These are phyloP conservation scores for Penicillium macrosclerotiorum DNA, from an alignment of 495 filamentous ascomycete genomes.

Conservation along the genomic window DNA sequence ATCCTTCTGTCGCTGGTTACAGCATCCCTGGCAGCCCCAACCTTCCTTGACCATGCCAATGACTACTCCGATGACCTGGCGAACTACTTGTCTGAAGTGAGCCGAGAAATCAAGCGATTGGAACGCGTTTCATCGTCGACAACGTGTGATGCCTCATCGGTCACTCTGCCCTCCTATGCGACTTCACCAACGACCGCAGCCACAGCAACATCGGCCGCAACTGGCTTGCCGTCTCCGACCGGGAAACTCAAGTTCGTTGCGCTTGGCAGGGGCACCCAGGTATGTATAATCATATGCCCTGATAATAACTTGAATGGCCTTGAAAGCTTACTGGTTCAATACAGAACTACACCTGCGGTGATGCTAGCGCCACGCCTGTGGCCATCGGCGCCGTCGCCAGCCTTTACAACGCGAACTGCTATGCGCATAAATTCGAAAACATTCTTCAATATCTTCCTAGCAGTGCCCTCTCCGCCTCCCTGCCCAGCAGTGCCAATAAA, in stretches of 20 bases:
- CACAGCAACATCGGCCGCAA: too few relatives aligned
- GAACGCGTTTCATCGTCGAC: slow-evolving; percentile 13
- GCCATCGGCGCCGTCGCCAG: slow-evolving; percentile 74
- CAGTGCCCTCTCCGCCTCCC: too few relatives aligned
- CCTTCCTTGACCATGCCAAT: slow-evolving; percentile 35
- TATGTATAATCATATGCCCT: slow-evolving; percentile 19
- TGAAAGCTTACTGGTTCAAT: background rate
- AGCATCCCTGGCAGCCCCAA: slow-evolving; percentile 35
- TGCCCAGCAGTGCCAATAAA: slow-evolving; percentile 40
- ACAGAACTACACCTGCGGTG: slow-evolving; percentile 87
- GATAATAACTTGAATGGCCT: background rate
- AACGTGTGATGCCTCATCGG: slow-evolving; percentile 39
- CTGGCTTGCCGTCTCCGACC: slow-evolving; percentile 54
- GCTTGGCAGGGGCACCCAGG: slow-evolving; percentile 76
- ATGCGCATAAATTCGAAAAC: slow-evolving; percentile 63
- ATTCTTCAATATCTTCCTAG: too few relatives aligned
- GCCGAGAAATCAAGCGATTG: slow-evolving; percentile 31
- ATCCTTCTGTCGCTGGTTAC: slow-evolving; percentile 32
- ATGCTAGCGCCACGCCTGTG: slow-evolving; percentile 51
- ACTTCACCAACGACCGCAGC: too few relatives aligned
- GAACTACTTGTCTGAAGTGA: slow-evolving; percentile 39
- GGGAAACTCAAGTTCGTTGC: slow-evolving; percentile 70
- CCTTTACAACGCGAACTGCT: slow-evolving; percentile 85
- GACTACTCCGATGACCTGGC: slow-evolving; percentile 37
- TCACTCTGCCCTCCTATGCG: slow-evolving; percentile 37